Conservation (phyloP, 352 stramenopile species). For the Globisporangium lucens region DNA sequence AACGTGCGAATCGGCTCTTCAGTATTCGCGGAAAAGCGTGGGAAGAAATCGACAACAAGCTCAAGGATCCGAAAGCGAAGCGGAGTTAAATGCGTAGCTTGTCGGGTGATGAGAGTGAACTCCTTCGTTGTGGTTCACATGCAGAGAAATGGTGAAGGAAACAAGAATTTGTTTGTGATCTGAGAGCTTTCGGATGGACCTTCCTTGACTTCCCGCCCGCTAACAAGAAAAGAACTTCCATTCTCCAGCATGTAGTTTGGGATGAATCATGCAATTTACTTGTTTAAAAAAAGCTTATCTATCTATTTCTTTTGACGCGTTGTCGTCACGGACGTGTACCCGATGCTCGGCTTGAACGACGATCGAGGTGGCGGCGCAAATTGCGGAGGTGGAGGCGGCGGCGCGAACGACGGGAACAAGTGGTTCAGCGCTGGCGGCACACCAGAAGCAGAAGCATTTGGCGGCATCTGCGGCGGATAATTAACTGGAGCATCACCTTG, state of each 20-base stretch:
- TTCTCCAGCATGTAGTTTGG: neutral
- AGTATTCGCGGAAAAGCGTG: conserved; percentile 90
- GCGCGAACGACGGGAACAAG: conserved; percentile 35
- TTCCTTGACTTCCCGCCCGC: neutral
- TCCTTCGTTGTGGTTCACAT: neutral
- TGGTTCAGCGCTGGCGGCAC: conserved; percentile 16
- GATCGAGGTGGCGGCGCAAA: conserved; percentile 25
- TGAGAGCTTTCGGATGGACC: neutral
- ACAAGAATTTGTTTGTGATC: neutral
- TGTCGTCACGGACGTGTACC: conserved; percentile 69
- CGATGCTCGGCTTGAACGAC: conserved; percentile 76
- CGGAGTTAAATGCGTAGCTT: neutral
- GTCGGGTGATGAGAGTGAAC: neutral
- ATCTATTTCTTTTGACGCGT: conserved; percentile 60
- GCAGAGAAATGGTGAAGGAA: neutral
- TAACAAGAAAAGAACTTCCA: neutral
- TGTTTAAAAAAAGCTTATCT: neutral
- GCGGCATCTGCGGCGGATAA: conserved; percentile 28
- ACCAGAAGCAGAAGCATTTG: conserved; percentile 21
- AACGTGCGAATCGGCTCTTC: conserved; percentile 91
- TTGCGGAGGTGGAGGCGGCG: conserved; percentile 31
- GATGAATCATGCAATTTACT: neutral
- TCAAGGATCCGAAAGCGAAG: conserved; percentile 56
- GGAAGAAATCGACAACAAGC: conserved; percentile 87
- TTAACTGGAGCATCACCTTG: neutral